A percentile compares a stretch with the other conserved stretches of the same genome.
Conservation (phyloP, 257 asterid genomes). For the Verbena officinalis region DNA sequence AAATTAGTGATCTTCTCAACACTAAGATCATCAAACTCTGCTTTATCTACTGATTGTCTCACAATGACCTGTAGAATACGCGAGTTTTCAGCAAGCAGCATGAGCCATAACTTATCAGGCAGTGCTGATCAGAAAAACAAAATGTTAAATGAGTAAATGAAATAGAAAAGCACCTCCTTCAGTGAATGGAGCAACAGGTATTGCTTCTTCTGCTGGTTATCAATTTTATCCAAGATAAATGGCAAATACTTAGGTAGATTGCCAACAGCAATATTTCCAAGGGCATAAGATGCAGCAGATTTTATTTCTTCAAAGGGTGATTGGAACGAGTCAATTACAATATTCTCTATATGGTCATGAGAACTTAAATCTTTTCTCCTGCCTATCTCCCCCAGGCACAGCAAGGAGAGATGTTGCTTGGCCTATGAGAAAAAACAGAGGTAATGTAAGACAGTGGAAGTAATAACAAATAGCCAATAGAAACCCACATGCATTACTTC, state of each 20-base stretch:
- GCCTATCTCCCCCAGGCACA: constrained; percentile 98
- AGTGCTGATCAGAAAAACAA: neutral
- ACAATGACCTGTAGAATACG: constrained; percentile 78
- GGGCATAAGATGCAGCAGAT: constrained; percentile 99
- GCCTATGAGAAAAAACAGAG: constrained; percentile 52
- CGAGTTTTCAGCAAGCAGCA: constrained; percentile 12
- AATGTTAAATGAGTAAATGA: constrained; percentile 21
- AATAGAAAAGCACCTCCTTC: constrained; percentile 69
- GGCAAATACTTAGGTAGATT: constrained; percentile 92
- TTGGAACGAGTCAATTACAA: constrained; percentile 93
- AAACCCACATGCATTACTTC: neutral
- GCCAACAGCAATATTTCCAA: constrained; percentile 98
- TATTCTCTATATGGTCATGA: constrained; percentile 84
- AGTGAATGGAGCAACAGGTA: constrained; percentile 92
- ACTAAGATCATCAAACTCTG: constrained; percentile 92
- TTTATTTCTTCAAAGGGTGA: constrained; percentile 98
- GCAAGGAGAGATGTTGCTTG: constrained; percentile 89
- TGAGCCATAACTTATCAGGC: constrained; percentile 5
- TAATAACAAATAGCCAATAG: neutral
- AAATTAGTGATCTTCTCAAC: constrained; percentile 87
- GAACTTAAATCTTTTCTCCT: constrained; percentile 95
- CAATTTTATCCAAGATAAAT: constrained; percentile 92
- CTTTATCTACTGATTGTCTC: constrained; percentile 96
- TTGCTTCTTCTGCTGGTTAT: constrained; percentile 99
- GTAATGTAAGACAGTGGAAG: constrained; percentile 15